Conservation (phyloP, 495 filamentous ascomycete genomes). For the Lasiosphaeris hirsuta region DNA sequence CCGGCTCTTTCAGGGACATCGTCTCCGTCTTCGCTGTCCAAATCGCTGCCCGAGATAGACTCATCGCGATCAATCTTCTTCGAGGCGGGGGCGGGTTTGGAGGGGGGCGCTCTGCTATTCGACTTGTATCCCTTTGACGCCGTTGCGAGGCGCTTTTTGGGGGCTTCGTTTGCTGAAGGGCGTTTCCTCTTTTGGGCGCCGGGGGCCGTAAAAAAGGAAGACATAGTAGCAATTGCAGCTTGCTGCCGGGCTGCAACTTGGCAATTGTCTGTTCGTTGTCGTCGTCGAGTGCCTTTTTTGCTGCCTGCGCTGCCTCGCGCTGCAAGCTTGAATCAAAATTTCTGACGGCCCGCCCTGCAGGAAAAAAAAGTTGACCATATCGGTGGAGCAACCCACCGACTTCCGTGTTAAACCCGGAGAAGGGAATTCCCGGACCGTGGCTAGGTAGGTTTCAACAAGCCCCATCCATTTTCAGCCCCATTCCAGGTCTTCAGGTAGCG, state of each 20-base stretch:
- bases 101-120: constrained; percentile 39
- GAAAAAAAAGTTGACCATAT: constrained; percentile 8
- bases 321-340: constrained; percentile 6
- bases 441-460: neutral
- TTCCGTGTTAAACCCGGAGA: neutral
- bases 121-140: constrained; percentile 36
- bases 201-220: constrained; percentile 81
- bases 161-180: constrained; percentile 35
- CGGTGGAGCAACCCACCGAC: constrained; percentile 1
- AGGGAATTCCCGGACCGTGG: neutral
- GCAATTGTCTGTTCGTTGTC: constrained; percentile 15
- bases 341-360: constrained; percentile 1
- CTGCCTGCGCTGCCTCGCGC: constrained; percentile 6
- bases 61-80: constrained; percentile 63
- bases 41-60: constrained; percentile 85
- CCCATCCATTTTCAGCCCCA: neutral
- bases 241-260: constrained; percentile 8
- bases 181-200: constrained; percentile 75
- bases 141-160: constrained; percentile 46
- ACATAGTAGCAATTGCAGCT: constrained; percentile 51
- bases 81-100: constrained; percentile 43
- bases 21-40: constrained; percentile 45
- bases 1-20: constrained; percentile 36
- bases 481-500: neutral
- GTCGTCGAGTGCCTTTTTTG: neutral